Base-by-base conservation (phyloP, 768 basidiomycete genomes). In the Floccularia luteovirens region DNA sequence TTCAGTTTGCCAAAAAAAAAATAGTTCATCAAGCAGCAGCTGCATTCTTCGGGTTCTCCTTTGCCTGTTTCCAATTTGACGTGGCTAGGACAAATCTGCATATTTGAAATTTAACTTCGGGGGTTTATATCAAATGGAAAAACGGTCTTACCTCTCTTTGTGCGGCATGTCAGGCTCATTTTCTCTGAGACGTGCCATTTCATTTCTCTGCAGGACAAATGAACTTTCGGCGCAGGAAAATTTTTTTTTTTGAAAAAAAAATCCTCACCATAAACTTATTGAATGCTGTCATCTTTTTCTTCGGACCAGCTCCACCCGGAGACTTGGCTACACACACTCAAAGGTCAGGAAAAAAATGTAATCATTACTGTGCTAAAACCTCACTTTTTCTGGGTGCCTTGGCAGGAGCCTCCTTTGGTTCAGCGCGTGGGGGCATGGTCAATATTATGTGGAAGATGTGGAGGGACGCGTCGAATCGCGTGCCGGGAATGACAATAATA, bases 141-240 rank as follows among this genome's bases (percentile, higher is more conserved):
- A 43, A 39, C 41, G 36, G 32, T 46, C 69, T 48, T 55, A 88
- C 85, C 86, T 71, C 44, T 86, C 83, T 55, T 77, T 77, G 61
- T 88, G 86, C 23, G 70, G 52, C 52, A 86, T 73, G 39, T 80
- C 73, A 23, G 86, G 86, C 47, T 87, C 72, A 13, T 75, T 66
- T 50, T 82, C 80, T 67, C 84, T 88, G 57, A 89, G 69, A 42
- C 82, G 79, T 24, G 79, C 78, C 70, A 88, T 78, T 57, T 88
- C 85, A 16, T 72, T 64, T 70, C 85, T 77, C 82, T 87, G 67
- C 19, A 50, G 24, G 38, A 43, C 42, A 42, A 43, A 16, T 16
- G 20, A 19, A 7, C 7, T 8, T 14, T 5, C 4, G 5, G 11
- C 5, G 24, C 11, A 28, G 17, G 14, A 27, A 12, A 14, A n/a